Evolutionary conservation across 306 rosid genomes (phyloP), one percentile per base, ranked within the genome.

Genomic region (Malus fusca): DNA sequence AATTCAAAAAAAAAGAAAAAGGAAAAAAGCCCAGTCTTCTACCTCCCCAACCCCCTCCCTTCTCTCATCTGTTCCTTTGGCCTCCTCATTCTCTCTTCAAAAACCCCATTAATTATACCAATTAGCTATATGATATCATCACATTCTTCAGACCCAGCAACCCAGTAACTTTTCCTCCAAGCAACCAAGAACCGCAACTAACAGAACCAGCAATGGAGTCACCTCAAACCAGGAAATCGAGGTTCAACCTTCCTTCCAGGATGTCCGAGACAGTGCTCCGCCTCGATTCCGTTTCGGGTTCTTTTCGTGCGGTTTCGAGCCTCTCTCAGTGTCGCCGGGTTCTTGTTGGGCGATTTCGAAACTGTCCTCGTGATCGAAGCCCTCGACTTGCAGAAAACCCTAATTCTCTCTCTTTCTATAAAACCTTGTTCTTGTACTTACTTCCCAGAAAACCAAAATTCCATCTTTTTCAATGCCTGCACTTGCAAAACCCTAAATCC

Each of bases 221-320:
- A 15, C 87, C 93, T 11, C 80, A 84, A 43, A 30, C 80, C 0
- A 87, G 66, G 40, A 92, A 89, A 79, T 10, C 84, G 0, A 93
- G 91, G 25, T 58, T 96, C 23, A 96, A 92, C 64, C 98, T 96
- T 76, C 99, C 99, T 22, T 55, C 92, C 25, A 90, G 96, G 75
- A 92, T 96, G 99, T 87, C 96, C 11, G 86, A 85, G 75, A 79
- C 87, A 43, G 68, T 96, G 21, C 90, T 95, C 2, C 97, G 88
- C 2, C 88, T 96, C 0, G 92, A 95, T 69, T 88, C 90, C 4
- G 61, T 76, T 11, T 59, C 97, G 60, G 88, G 84, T 52, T 86
- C 97, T 2, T 77, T 83, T 1, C 88, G 89, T 3, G 87, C 88
- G 2, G 56, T 82, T 30, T 77, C 87, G n/a, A 79, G 63, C 78